Evolutionary conservation across 2,329 filamentous ascomycete genomes (phyloP), one percentile per base, ranked within the genome.

Genomic region (Fusarium austroafricanum): DNA sequence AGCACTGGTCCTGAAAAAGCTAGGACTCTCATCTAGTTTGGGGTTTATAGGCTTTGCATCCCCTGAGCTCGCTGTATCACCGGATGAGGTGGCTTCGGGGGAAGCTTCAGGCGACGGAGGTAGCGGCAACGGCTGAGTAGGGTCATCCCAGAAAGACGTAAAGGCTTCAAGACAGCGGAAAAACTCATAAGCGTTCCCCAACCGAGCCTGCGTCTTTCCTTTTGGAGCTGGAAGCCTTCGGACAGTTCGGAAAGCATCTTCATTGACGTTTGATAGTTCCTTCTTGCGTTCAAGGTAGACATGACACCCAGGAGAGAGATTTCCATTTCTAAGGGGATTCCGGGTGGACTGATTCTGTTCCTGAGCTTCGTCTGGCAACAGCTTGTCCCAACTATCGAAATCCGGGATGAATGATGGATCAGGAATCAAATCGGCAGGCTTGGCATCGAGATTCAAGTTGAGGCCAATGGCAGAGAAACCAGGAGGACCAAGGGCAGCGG

Each of bases 181-280:
- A 76, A 90, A 90, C 75, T 90, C 88, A 70, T 89, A 90, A 7
- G 86, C 84, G 68, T 89, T 89, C 15, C 88, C 88, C 10, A 90
- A 77, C 9, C 87, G 84, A 29, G 84, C 82, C 35, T 84, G 80
- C 44, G 82, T 78, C 71, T 84, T 83, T 39, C 87, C 88, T 39
- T 82, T 83, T 33, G 83, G 82, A 1, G 85, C 79, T 8, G 83
- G 81, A n/a, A 89, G 79, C 43, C 88, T 84, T 23, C 87, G 84
- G 55, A 90, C 83, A 2, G 86, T 87, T 26, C 87, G 84, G 73
- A 89, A 90, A 10, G 88, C 88, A 39, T 84, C 80, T 40, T 86
- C 82, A 64, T 90, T 90, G 23, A 79, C 69, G 53, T 83, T 82
- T 17, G 82, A 83, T 10, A 90, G 81, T 77, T 90, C 87, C 37